Percentiles rank a stretch among this genome's conserved stretches.
phyloP scores from a whole-genome alignment of 805 yeast species.

The Yarrowia sp. region DNA sequence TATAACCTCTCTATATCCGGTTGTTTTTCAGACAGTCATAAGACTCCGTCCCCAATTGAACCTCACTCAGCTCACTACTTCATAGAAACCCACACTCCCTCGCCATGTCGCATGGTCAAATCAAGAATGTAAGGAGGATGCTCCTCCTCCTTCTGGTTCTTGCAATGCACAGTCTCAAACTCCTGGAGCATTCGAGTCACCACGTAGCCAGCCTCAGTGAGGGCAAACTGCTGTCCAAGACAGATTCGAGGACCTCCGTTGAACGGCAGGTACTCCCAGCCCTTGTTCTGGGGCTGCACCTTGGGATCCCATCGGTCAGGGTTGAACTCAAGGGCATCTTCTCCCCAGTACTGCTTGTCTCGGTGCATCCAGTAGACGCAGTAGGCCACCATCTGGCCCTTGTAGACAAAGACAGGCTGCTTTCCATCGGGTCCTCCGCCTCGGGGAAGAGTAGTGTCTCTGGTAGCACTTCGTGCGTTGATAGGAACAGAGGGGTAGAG shows the following conservation, averaged over 20 bases:
- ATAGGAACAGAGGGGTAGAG: slow-evolving; percentile 61
- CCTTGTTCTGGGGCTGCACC: slow-evolving; percentile 48
- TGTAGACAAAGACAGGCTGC: slow-evolving; percentile 53
- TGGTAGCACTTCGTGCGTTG: slow-evolving; percentile 56
- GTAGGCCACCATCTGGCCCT: slow-evolving; percentile 55
- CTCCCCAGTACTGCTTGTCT: slow-evolving; percentile 53
- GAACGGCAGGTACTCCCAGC: slow-evolving; percentile 60
- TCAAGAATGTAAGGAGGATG: slow-evolving; percentile 23
- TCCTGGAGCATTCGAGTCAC: slow-evolving; percentile 52
- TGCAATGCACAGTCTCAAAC: slow-evolving; percentile 11
- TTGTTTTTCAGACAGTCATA: background rate
- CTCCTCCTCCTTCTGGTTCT: slow-evolving; percentile 27
- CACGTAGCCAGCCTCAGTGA: slow-evolving; percentile 60
- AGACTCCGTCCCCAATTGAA: too few species aligned
- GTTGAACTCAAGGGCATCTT: slow-evolving; percentile 53
- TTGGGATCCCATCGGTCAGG: slow-evolving; percentile 59
- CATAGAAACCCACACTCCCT: slow-evolving; percentile 19
- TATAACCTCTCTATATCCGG: slow-evolving; percentile 2
- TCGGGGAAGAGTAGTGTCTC: slow-evolving; percentile 57
- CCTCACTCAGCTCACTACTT: background rate
- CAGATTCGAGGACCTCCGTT: slow-evolving; percentile 65
- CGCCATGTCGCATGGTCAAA: slow-evolving; percentile 22
- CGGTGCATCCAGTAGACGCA: slow-evolving; percentile 56
- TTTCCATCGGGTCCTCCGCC: slow-evolving; percentile 58
- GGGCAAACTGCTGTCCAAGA: slow-evolving; percentile 63